These are phyloP conservation scores for Microdochium trichocladiopsis DNA, from an alignment of 2,329 filamentous ascomycete genomes.

Conservation along the genomic window DNA sequence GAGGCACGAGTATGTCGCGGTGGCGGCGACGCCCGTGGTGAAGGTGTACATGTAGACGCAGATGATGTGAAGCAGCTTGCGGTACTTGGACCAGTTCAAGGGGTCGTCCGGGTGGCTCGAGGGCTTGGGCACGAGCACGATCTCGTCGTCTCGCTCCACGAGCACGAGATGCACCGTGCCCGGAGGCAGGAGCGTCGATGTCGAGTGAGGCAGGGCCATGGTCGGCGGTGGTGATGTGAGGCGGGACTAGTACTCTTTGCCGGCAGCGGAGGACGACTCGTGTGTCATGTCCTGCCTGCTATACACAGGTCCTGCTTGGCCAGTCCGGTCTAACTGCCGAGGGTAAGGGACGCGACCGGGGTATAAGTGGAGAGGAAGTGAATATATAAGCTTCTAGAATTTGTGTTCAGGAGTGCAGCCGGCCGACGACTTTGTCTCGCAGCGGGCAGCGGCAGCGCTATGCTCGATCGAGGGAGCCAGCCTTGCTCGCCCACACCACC, in stretches of 20 bases:
- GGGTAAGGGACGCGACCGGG: too few species aligned
- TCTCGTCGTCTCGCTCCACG: constrained; percentile 14
- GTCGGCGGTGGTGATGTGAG: too few species aligned
- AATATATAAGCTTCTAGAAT: neutral
- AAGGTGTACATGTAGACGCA: constrained; percentile 32
- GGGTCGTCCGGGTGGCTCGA: constrained; percentile 25
- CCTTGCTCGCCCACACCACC: too few species aligned
- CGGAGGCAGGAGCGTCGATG: constrained; percentile 16
- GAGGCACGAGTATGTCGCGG: constrained; percentile 42
- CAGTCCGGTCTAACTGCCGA: too few species aligned
- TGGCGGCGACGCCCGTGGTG: constrained; percentile 38
- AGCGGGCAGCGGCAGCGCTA: too few species aligned
- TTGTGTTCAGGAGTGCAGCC: neutral
- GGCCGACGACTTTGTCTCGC: too few species aligned
- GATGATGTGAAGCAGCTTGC: constrained; percentile 18
- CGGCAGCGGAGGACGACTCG: too few species aligned
- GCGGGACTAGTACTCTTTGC: too few species aligned
- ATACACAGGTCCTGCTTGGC: too few species aligned
- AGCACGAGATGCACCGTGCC: constrained; percentile 34
- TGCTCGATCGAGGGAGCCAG: too few species aligned
- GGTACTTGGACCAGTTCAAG: constrained; percentile 23
- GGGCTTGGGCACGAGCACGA: constrained; percentile 21
- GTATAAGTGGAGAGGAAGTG: neutral
- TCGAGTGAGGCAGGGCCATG: neutral
- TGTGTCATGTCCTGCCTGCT: too few species aligned